A percentile compares a stretch with the other conserved stretches of the same genome.
Evolutionary conservation across 2,329 filamentous ascomycete genomes (phyloP).

Genomic region (Monilinia laxa): DNA sequence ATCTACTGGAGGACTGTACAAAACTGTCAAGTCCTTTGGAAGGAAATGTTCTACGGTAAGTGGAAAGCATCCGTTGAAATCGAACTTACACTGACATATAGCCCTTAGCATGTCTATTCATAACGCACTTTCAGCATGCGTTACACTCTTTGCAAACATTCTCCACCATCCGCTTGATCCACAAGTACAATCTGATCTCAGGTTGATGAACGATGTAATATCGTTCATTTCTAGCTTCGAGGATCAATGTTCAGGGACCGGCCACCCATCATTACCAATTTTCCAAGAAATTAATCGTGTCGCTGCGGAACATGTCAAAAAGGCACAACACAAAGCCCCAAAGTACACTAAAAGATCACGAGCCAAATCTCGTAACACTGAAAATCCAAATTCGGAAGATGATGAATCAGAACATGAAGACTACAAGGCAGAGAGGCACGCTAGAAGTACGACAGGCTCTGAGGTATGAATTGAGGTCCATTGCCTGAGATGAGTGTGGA

Average conservation of each 20-base stretch:
- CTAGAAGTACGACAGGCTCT: not conserved
- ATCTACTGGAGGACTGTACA: conserved; percentile 27
- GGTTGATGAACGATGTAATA: conserved; percentile 77
- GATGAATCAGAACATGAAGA: conserved; percentile 10
- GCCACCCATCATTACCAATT: not conserved
- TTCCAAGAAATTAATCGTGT: conserved; percentile 17
- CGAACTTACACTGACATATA: conserved; percentile 5
- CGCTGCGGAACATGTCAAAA: conserved; percentile 8
- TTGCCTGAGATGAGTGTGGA: not conserved
- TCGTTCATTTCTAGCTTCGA: conserved; percentile 23
- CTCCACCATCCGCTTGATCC: conserved; percentile 88
- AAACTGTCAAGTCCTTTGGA: conserved; percentile 29
- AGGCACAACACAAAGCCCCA: conserved; percentile 9
- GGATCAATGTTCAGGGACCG: not conserved
- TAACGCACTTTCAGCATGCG: conserved; percentile 87
- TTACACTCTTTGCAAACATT: conserved; percentile 92
- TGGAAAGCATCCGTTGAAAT: not conserved
- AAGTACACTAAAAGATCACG: conserved; percentile 14
- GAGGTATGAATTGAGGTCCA: not conserved
- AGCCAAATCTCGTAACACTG: not conserved
- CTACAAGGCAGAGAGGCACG: not conserved
- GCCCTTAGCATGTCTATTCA: conserved; percentile 49
- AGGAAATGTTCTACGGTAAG: conserved; percentile 21
- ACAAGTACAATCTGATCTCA: conserved; percentile 78
- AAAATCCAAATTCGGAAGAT: not conserved